Base-by-base conservation (phyloP, 116 monocot species). In the Posidonia oceanica region DNA sequence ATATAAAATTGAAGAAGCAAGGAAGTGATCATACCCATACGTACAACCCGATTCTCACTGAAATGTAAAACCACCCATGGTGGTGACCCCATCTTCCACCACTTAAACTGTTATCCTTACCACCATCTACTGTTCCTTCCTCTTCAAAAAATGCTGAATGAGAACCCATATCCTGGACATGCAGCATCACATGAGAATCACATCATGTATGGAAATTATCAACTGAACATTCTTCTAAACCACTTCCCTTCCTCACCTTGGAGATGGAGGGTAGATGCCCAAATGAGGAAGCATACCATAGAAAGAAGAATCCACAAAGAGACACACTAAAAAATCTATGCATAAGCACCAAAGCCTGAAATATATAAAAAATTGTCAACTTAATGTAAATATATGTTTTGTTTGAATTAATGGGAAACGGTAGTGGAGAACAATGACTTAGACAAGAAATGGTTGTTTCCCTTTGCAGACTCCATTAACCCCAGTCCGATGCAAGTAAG, bases 321-420 rank as follows among this genome's bases (percentile, higher is more conserved):
- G 88, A 88, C 57, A 91, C 29, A 64, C 91, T 83, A 73, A 96
- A 96, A 76, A 96, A 89, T 70, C 96, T 84, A 82, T 91, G 96
- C 78, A 96, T 87, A 51, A 83, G 78, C 66, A 87, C 81, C 87
- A 96, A 75, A 56, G 96, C 96, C 95, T 95, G 81, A 22, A 75
- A 72, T 36, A 14, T 52, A 29, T 29, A 52, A 29, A 68, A 14
- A 23, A 13, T 29, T 2, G 11, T 36, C 11, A 68, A 13, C 10
- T 20, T 23, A 51, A 21, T 7, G n/a, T 22, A 13, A 52, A 1
- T 64, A 39, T 10, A 48, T 18, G 41, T 66, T 16, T 42, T 16
- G 39, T 6, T 63, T 41, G 15, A 39, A 8, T n/a, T 42, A 44
- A 29, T 29, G 29, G 29, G 29, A 29, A 10, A 42, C 44, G 41